These are phyloP conservation scores for Tulasnella calospora DNA, from an alignment of 768 basidiomycete genomes.

Conservation along the genomic window DNA sequence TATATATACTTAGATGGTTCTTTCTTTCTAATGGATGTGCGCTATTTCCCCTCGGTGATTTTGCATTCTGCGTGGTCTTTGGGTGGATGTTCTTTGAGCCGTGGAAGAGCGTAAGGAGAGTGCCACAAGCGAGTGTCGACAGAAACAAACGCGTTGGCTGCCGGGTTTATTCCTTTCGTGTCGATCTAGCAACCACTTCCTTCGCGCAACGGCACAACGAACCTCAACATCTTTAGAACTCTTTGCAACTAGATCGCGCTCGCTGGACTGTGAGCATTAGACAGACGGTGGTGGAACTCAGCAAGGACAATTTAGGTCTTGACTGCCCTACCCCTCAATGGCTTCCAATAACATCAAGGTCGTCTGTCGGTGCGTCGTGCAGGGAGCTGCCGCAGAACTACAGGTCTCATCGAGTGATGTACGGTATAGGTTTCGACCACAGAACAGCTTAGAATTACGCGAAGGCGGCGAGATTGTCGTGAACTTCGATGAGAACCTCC, in stretches of 20 bases:
- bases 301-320: not conserved
- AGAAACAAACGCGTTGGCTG: constrained; percentile 15
- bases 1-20: constrained; percentile 20
- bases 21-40: constrained; percentile 10
- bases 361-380: constrained; percentile 80
- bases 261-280: constrained; percentile 5
- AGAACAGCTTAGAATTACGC: constrained; percentile 83
- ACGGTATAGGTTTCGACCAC: constrained; percentile 78
- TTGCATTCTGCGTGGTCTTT: constrained; percentile 1
- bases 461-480: constrained; percentile 89
- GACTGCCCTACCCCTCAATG: constrained; percentile 22
- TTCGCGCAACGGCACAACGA: not conserved
- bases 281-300: not conserved
- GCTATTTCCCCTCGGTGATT: not conserved
- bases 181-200: constrained; percentile 9
- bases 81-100: not conserved
- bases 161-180: constrained; percentile 1
- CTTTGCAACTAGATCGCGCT: not conserved
- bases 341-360: constrained; percentile 85
- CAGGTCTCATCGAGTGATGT: not conserved
- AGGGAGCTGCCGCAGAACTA: not conserved
- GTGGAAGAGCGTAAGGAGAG: not conserved
- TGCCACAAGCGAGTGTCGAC: not conserved
- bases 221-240: not conserved
- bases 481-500: constrained; percentile 77